Conservation (phyloP, 2,329 filamentous ascomycete species). For the Claviceps lovelessii region DNA sequence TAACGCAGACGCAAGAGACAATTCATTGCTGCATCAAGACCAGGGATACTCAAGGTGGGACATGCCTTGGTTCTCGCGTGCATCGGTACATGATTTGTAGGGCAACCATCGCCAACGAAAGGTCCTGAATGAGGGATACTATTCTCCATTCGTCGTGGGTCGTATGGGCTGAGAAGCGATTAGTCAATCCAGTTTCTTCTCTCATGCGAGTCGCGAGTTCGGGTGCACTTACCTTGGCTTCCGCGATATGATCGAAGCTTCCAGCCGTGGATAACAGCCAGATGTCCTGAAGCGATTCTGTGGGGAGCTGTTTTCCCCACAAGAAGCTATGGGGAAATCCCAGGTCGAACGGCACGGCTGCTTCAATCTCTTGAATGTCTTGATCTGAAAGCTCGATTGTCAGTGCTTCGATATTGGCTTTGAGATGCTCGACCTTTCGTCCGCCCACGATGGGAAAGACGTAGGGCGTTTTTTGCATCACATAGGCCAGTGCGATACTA, state of each 20-base stretch:
- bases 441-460: slow-evolving; percentile 63
- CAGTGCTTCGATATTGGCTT: slow-evolving; percentile 55
- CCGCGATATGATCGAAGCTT: slow-evolving; percentile 34
- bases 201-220: background rate
- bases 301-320: slow-evolving; percentile 24
- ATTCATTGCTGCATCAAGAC: background rate
- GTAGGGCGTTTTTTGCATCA: slow-evolving; percentile 56
- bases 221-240: slow-evolving; percentile 19
- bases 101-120: slow-evolving; percentile 21
- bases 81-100: background rate
- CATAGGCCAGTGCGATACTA: slow-evolving; percentile 52
- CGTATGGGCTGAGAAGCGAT: slow-evolving; percentile 22
- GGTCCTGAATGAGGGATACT: slow-evolving; percentile 21
- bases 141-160: slow-evolving; percentile 26
- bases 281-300: slow-evolving; percentile 24
- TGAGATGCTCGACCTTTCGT: slow-evolving; percentile 53
- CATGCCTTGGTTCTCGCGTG: background rate
- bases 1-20: background rate
- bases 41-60: background rate
- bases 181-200: background rate
- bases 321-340: slow-evolving; percentile 55
- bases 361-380: slow-evolving; percentile 54
- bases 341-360: slow-evolving; percentile 43
- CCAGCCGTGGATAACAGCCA: slow-evolving; percentile 33
- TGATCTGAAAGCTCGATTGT: slow-evolving; percentile 41